Base-by-base conservation (phyloP, 345 rosid genomes). In the Dovyalis caffra region DNA sequence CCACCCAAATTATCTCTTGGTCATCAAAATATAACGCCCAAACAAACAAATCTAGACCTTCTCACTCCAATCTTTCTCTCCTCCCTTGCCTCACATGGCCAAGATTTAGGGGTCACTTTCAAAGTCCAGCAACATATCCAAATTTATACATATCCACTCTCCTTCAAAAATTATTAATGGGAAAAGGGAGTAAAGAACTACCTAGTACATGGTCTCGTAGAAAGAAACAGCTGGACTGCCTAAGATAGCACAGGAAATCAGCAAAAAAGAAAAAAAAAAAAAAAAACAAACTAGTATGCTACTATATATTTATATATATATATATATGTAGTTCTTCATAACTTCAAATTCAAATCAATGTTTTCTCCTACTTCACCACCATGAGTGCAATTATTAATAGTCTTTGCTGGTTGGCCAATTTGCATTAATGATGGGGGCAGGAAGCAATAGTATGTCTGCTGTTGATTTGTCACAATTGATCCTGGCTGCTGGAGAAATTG, bases 321-420 rank as follows among this genome's bases (percentile, higher is more conserved):
- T 38, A 38, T 2, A 8, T 38, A 8, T 3, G 11, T 38, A 10
- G 45, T 14, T 43, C 4, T 65, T 73, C 72, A 85, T 70, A 89
- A 68, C 80, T 81, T 85, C 84, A 89, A 74, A 81, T 86, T 81
- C 51, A 89, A 87, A 78, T 87, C 93, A 58, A 89, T 70, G 63
- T 71, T 73, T 73, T 76, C 91, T 64, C 71, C 84, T 8, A 77
- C 74, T 76, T 81, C 86, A 66, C 76, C 76, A 40, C 26, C 75
- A n/a, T n/a, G n/a, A 34, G 76, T 67, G 65, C 68, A 56, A 3
- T 34, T 76, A 69, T 10, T 64, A 63, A 37, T 57, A 7, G 73
- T 32, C 20, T 70, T 68, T 47, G 69, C 66, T 31, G 78, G 68
- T 66, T 68, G 85, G 53, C 76, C 78, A 43, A 61, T 58, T 51